Conservation (phyloP, 2,329 filamentous ascomycete genomes). For the Pseudogymnoascus sp. region DNA sequence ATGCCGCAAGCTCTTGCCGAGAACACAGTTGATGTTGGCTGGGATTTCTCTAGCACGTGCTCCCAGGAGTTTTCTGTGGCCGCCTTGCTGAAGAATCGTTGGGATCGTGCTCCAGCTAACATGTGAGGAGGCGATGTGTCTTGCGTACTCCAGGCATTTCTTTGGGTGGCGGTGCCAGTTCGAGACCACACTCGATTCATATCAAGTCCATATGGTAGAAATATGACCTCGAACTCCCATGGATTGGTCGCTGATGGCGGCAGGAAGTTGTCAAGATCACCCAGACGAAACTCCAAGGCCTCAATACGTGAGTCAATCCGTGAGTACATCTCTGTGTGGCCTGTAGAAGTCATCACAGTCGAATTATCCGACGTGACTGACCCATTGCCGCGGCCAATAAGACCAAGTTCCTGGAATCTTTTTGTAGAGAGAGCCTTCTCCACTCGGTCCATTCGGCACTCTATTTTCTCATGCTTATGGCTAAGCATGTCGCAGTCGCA, state of each 20-base stretch:
- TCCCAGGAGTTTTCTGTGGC: neutral
- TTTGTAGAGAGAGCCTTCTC: conserved; percentile 36
- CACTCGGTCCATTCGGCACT: conserved; percentile 44
- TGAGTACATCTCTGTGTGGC: conserved; percentile 33
- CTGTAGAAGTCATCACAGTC: conserved; percentile 28
- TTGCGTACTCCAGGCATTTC: conserved; percentile 21
- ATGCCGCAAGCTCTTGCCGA: conserved; percentile 60
- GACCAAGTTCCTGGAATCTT: conserved; percentile 30
- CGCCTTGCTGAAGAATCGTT: neutral
- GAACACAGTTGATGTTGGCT: conserved; percentile 28
- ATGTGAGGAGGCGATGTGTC: conserved; percentile 21
- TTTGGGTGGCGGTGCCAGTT: neutral
- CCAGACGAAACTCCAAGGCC: conserved; percentile 35
- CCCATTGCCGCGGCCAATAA: conserved; percentile 22
- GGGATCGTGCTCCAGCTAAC: conserved; percentile 17
- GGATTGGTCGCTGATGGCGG: conserved; percentile 55
- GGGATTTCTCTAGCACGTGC: conserved; percentile 36
- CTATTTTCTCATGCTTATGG: conserved; percentile 1
- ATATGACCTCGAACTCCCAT: conserved; percentile 70
- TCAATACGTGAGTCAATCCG: conserved; percentile 37
- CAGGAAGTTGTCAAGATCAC: conserved; percentile 20
- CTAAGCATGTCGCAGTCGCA: conserved; percentile 5
- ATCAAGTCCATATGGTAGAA: conserved; percentile 59
- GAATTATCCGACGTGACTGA: conserved; percentile 30
- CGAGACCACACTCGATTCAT: conserved; percentile 44